Base-by-base conservation (phyloP, 2,329 filamentous ascomycete genomes). In the Dothiorella sarmentorum region DNA sequence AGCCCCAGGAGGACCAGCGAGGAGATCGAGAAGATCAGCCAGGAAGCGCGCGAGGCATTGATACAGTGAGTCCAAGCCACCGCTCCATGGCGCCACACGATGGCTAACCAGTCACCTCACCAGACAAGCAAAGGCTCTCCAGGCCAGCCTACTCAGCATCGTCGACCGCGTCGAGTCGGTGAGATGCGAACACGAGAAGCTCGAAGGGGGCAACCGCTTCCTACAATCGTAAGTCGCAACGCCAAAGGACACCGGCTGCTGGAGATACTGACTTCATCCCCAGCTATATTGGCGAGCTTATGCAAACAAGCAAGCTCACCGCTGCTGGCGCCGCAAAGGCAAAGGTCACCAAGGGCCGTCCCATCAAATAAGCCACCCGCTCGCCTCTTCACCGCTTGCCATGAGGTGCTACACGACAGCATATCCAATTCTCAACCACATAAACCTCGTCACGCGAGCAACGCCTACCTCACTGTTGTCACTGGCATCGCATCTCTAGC, bases 121-220 rank as follows among this genome's bases (percentile, higher is more conserved):
- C 68, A 96, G 92, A 72, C 91, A 97, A 76, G 92, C 93, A 60
- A 90, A 91, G 73, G 84, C 85, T 45, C 80, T 97, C 26, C 94
- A 99, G 75, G 90, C 91, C 56, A 96, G 91, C 26, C 84, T 99
- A 31, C 81, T 95, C 62, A 90, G 88, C 63, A 88, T 97, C 42
- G 91, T 96, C 64, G 90, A 96, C 74, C 89, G 91, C 53, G 95
- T 97, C 71, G 94, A 99, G 70, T 90, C 90, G 27, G 92, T 97
- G 63, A 90, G 91, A 73, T 88, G 89, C 66, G 93, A 97, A 71
- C 92, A 99, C 71, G 91, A 97, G 76, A 97, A 96, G 75, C 85
- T 99, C 57, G 92, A 97, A 74, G 94, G 84, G 73, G 92, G 97
- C 73, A 99, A 99, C 81, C 93, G 91, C 69, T 97, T 97, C 70